Evolutionary conservation across 2,329 filamentous ascomycete genomes (phyloP).

Genomic region (Trichoderma koningiopsis): DNA sequence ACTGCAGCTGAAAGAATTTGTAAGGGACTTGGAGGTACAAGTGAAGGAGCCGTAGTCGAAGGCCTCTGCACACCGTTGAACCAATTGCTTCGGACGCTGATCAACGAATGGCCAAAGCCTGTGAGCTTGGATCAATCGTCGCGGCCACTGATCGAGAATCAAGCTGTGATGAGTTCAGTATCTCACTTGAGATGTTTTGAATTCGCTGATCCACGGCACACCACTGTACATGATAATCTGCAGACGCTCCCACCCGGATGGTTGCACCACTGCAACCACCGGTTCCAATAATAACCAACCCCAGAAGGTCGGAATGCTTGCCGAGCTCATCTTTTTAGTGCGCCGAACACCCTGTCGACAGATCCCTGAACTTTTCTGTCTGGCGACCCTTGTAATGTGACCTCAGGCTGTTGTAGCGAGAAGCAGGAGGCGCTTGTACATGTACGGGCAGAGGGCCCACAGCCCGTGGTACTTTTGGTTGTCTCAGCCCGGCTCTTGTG

Average conservation of each 20-base stretch:
- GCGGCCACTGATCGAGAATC: conserved; percentile 1
- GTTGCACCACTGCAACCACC: conserved; percentile 23
- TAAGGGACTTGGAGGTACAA: not conserved
- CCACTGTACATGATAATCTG: conserved; percentile 18
- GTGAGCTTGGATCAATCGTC: conserved; percentile 17
- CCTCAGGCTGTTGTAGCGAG: conserved; percentile 10
- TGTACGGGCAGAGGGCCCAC: not conserved
- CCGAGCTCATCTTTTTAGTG: conserved; percentile 27
- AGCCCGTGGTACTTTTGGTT: conserved; percentile 24
- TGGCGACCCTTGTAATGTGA: conserved; percentile 19
- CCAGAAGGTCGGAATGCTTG: conserved; percentile 27
- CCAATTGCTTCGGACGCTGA: not conserved
- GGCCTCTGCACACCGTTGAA: conserved; percentile 8
- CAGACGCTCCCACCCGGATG: conserved; percentile 20
- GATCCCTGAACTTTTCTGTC: conserved; percentile 6
- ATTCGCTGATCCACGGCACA: conserved; percentile 13
- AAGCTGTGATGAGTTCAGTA: not conserved
- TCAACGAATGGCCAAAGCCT: conserved; percentile 6
- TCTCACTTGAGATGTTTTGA: conserved; percentile 21
- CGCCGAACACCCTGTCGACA: conserved; percentile 27
- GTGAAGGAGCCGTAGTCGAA: not conserved
- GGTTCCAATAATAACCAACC: conserved; percentile 27
- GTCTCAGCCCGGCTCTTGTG: conserved; percentile 12
- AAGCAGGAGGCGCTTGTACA: conserved; percentile 7
- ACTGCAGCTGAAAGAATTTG: not conserved